Evolutionary conservation across 1,139 yeast species (phyloP), one percentile per base, ranked within the genome.

Genomic region (Meyerozyma elateridarum): DNA sequence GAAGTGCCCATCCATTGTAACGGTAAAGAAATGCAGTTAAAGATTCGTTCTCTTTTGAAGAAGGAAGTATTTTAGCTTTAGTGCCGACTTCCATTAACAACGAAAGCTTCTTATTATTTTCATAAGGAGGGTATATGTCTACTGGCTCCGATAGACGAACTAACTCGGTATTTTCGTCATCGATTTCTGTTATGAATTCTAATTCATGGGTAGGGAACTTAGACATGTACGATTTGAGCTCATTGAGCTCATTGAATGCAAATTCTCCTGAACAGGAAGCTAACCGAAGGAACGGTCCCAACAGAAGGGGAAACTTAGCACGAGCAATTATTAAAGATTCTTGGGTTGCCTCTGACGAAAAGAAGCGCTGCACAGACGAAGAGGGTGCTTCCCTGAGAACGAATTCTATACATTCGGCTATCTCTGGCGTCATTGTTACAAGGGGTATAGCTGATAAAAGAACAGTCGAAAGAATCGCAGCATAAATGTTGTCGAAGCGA

Each of bases 1-100:
- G 46, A 26, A 84, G 62, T 0, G 93, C 74, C 95, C 96, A 87
- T 1, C 96, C 97, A 50, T 79, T 84, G 49, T 79, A 87, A 5
- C 72, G 69, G 51, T 82, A 76, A 27, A 81, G 61, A 61, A 91
- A 88, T 19, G 87, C 71, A 1, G 83, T 82, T 25, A 85, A 66
- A 5, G 78, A 69, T 21, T 61, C 66, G 20, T 60, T 59, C 3
- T 57, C 54, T 11, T 50, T 50, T 2, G 64, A 48, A 2, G 75
- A 56, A 1, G 85, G 76, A 20, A 85, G 55, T 1, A 85, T 56
- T 43, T 80, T 81, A 3, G 91, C 96, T 37, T 68, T 73, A 0
- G 95, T 82, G 3, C 81, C 79, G n/a, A 51, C 51, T 12, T 56
- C 51, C 31, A 75, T 54, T 7, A 66, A 43, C 32, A 75, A 51